Conservation (phyloP, 2,329 filamentous ascomycete species). For the Monosporascus sp. region DNA sequence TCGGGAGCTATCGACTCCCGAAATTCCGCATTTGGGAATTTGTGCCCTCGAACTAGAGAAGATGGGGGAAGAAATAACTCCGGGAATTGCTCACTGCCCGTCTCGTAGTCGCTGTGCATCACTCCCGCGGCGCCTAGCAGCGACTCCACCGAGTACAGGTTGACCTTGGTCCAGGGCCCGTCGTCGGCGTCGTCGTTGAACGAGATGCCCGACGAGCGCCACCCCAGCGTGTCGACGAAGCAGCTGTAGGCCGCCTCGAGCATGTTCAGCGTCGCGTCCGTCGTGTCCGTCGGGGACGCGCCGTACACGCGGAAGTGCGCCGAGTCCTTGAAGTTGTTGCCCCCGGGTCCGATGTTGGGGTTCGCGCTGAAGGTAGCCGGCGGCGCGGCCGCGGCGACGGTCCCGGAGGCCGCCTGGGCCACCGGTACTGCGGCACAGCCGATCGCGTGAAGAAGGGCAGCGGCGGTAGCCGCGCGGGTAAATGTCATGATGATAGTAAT, state of each 20-base stretch:
- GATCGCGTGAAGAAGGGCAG: not conserved
- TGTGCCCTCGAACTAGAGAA: no score
- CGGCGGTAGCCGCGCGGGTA: not conserved
- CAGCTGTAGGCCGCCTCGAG: conserved; percentile 42
- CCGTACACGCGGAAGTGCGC: conserved; percentile 37
- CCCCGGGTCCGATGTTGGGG: conserved; percentile 24
- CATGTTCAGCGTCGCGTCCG: conserved; percentile 29
- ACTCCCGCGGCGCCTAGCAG: conserved; percentile 36
- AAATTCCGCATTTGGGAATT: no score
- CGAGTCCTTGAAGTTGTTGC: conserved; percentile 28
- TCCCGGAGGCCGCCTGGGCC: not conserved
- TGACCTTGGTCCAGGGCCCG: conserved; percentile 41
- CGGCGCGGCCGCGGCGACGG: conserved; percentile 6
- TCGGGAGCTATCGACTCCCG: no score
- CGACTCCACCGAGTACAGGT: conserved; percentile 36
- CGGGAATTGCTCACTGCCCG: no score
- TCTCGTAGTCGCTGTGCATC: conserved; percentile 33
- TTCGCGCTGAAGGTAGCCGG: conserved; percentile 24
- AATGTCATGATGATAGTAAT: not conserved
- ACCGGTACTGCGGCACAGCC: not conserved
- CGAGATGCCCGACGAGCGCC: conserved; percentile 34
- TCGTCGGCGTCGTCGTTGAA: conserved; percentile 28
- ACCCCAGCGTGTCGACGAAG: conserved; percentile 32
- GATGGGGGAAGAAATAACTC: no score
- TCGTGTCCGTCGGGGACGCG: conserved; percentile 21